phyloP scores from a whole-genome alignment of 164 flowering plant species.

The Stephania japonica region DNA sequence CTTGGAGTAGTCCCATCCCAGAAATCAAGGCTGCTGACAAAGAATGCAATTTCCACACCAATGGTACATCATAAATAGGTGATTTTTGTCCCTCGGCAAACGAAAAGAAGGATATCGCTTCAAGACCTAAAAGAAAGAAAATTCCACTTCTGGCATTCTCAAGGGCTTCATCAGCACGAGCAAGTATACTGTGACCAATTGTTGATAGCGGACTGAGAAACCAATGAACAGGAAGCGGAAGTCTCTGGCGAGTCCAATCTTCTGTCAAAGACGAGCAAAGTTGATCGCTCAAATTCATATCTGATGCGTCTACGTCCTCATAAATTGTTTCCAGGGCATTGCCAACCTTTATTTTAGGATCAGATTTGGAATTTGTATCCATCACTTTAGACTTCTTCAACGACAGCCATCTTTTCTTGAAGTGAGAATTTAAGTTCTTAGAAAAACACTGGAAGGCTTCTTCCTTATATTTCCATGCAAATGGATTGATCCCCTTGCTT shows the following conservation, averaged over 20 bases:
- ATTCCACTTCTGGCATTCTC: constrained; percentile 67
- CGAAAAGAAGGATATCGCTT: constrained; percentile 43
- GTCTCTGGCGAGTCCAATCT: constrained; percentile 86
- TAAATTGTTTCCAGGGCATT: constrained; percentile 59
- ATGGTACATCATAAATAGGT: constrained; percentile 45
- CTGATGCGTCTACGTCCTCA: constrained; percentile 49
- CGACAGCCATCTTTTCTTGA: constrained; percentile 60
- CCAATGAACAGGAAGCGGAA: constrained; percentile 92
- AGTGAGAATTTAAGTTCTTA: constrained; percentile 49
- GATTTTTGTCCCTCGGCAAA: constrained; percentile 25
- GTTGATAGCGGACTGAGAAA: constrained; percentile 80
- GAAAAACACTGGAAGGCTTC: constrained; percentile 50
- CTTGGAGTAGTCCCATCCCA: constrained; percentile 71
- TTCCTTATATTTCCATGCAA: constrained; percentile 43
- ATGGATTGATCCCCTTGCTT: constrained; percentile 22
- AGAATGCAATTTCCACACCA: constrained; percentile 89
- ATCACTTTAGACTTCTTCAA: constrained; percentile 32
- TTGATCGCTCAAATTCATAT: constrained; percentile 12
- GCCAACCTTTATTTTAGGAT: constrained; percentile 17
- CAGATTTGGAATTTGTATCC: constrained; percentile 9
- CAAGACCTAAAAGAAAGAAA: constrained; percentile 74
- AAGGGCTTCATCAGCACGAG: constrained; percentile 21
- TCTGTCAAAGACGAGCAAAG: constrained; percentile 26
- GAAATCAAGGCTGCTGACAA: constrained; percentile 53
- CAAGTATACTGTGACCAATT: constrained; percentile 19